Base-by-base conservation (phyloP, 1,284 basidiomycete genomes). In the Ustilago loliicola region DNA sequence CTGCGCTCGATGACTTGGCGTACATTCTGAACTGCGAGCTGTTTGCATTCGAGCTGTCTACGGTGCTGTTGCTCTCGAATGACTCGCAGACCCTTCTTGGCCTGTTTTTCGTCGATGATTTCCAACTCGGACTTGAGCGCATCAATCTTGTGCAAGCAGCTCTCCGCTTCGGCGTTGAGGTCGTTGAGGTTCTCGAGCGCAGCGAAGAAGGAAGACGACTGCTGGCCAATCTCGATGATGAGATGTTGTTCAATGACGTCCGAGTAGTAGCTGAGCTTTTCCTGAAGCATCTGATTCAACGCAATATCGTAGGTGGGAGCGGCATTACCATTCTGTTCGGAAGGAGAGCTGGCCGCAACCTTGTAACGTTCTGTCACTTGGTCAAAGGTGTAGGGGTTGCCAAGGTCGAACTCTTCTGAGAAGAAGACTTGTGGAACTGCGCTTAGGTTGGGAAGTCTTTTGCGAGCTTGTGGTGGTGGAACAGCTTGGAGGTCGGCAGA, bases 211-310 rank as follows among this genome's bases (percentile, higher is more conserved):
- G 94, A 95, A 0, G 93, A 91, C 0, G 94, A 94, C 5, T 96
- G 92, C 11, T 93, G 88, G 8, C 93, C 93, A 63, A 99, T 97
- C 87, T 98, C 96, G 79, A 92, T 91, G 17, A 97, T 91, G 61
- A 99, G 92, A 85, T 99, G 96, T 76, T 95, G 92, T 84, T 99
- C 96, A 72, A 99, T 91, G 1, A 93, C 93, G 86, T 98, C 97
- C 8, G 96, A 92, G 83, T 98, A 93, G 72, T 95, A 92, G 15
- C 94, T 95, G 64, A 98, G 91, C 83, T 92, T 93, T 84, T 98
- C 95, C n/a, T 97, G 92, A 1, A 96, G 89, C 89, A 87, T 93
- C 81, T 83, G 90, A 45, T 88, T 85, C 61, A 87, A 66, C 50
- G 86, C 71, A 38, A 80, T 62, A 62, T 80, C 79, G 66, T 69